Evolutionary conservation across 1,284 basidiomycete species (phyloP), one percentile per base, ranked within the genome.

Genomic region (Malassezia sympodialis): DNA sequence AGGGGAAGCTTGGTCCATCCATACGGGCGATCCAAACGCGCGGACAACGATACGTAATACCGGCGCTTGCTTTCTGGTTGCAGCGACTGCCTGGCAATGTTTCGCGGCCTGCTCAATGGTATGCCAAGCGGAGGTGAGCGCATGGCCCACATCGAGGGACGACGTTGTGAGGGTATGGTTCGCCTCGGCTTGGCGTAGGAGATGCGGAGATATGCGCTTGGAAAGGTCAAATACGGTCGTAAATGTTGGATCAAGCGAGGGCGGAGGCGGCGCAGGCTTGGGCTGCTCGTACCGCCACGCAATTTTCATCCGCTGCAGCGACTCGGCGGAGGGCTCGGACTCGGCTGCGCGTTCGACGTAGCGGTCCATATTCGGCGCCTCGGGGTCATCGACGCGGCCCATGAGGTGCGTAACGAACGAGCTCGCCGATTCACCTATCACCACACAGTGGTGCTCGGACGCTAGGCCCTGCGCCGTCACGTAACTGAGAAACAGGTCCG

Each of bases 261-360:
- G 44, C 17, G 17, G 23, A 19, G 34, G 37, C 11, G 35, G 17
- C 34, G 23, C 23, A 11, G 26, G 46, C 76, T 85, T 87, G 86
- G 94, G 86, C 58, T 83, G 80, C 67, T 88, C 87, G 75, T 98
- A 98, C 68, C 93, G 80, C 88, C 93, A 98, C 34, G 93, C 93
- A 57, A 66, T 50, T 64, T 65, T 69, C 58, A 67, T 66, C 39
- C 49, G 60, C 28, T 50, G 37, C 61, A 47, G 31, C 56, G 51
- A 21, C 53, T 42, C 52, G 56, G 56, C 23, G 11, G 32, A 14
- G 0, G 35, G 8, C 6, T 50, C 49, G 35, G 15, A 17, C 42
- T 11, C 40, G 21, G 15, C 14, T 14, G 10, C 23, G n/a, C 12
- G 41, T 27, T 21, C 31, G n/a, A 10, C 51, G 51, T 8, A 64